A percentile compares a stretch with the other conserved stretches of the same genome.
These are phyloP conservation scores for Leucaena leucocephala DNA, from an alignment of 306 rosid genomes.

Conservation along the genomic window DNA sequence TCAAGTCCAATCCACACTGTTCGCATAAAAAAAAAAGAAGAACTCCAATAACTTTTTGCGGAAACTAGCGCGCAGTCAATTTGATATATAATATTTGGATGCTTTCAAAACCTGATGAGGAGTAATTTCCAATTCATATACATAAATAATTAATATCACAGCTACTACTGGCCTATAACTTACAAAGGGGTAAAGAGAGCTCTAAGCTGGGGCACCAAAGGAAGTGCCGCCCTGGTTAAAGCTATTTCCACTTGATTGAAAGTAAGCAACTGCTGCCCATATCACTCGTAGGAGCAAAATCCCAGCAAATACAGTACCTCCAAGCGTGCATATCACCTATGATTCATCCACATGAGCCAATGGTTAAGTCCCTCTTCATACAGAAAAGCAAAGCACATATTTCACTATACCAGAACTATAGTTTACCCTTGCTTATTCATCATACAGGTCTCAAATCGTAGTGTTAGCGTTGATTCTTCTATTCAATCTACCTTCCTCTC, in stretches of 20 bases:
- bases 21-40: too few species aligned
- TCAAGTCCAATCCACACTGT: too few species aligned
- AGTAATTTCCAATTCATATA: slow-evolving; percentile 14
- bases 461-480: slow-evolving; percentile 4
- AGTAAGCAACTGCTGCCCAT: slow-evolving; percentile 64
- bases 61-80: too few species aligned
- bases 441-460: background rate
- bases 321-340: slow-evolving; percentile 70
- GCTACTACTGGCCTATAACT: background rate
- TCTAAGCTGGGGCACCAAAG: slow-evolving; percentile 54
- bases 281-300: slow-evolving; percentile 64
- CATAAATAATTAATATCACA: background rate
- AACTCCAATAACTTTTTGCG: too few species aligned
- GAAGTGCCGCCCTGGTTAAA: slow-evolving; percentile 61
- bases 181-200: background rate
- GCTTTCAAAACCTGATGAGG: too few species aligned
- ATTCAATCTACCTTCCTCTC: background rate
- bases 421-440: background rate
- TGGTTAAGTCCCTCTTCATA: slow-evolving; percentile 14
- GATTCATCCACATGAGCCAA: slow-evolving; percentile 25
- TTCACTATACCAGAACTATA: slow-evolving; percentile 13
- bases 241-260: slow-evolving; percentile 60
- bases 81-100: too few species aligned
- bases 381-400: slow-evolving; percentile 14
- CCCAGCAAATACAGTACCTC: slow-evolving; percentile 66